Evolutionary conservation across 164 flowering plant species (phyloP).

Genomic region (Chimonanthus salicifolius): DNA sequence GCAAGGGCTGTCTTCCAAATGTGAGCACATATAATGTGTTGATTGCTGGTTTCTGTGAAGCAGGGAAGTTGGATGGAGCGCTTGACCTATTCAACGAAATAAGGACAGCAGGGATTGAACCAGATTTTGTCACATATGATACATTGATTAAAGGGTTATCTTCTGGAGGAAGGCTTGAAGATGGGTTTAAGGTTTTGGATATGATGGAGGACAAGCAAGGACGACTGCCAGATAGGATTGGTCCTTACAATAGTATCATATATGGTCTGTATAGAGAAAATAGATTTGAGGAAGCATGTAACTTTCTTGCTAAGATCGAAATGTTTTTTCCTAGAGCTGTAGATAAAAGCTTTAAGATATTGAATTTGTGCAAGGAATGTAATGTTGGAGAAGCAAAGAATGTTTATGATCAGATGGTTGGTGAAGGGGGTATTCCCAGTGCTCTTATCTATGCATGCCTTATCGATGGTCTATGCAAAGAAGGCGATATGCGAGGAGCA

Average conservation of each 20-base stretch:
- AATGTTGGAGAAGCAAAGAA: conserved; percentile 43
- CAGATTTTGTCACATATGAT: conserved; percentile 55
- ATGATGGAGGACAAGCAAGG: conserved; percentile 53
- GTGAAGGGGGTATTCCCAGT: conserved; percentile 54
- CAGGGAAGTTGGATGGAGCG: conserved; percentile 49
- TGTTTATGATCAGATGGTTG: conserved; percentile 48
- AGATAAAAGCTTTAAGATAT: conserved; percentile 43
- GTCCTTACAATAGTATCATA: conserved; percentile 68
- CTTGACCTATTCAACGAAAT: conserved; percentile 65
- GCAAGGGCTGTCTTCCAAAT: conserved; percentile 74
- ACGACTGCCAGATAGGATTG: conserved; percentile 32
- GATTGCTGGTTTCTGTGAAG: conserved; percentile 59
- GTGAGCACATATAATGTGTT: conserved; percentile 57
- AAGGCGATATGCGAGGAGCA: conserved; percentile 41
- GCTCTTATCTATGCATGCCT: conserved; percentile 47
- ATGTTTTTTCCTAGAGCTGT: conserved; percentile 55
- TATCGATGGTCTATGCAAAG: conserved; percentile 37
- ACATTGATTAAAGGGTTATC: conserved; percentile 59
- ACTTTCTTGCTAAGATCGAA: conserved; percentile 49
- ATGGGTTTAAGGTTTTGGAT: conserved; percentile 58
- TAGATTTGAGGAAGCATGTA: conserved; percentile 41
- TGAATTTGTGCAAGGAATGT: conserved; percentile 43
- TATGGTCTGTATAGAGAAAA: conserved; percentile 69
- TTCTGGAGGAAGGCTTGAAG: conserved; percentile 45
- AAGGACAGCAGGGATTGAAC: conserved; percentile 48